These are phyloP conservation scores for Cyclospora cayetanensis DNA, from an alignment of 169 alveolate genomes.

Conservation along the genomic window DNA sequence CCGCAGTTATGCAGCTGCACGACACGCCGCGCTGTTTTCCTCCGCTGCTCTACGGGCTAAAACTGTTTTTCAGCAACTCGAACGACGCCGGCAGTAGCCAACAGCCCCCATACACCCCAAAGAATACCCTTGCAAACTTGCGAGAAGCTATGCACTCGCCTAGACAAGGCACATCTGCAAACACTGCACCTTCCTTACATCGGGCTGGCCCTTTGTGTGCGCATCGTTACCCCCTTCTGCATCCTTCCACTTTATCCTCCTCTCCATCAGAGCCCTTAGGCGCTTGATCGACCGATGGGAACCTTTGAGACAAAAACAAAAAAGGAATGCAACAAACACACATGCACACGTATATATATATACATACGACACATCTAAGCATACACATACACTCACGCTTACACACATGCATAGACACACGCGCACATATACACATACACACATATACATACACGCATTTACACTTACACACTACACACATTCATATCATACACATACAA, in stretches of 20 bases:
- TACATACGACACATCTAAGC: neutral
- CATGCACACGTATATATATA: neutral
- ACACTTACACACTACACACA: too few species aligned
- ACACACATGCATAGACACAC: neutral
- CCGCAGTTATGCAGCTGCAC: too few species aligned
- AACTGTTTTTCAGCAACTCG: too few species aligned
- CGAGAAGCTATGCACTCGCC: too few species aligned
- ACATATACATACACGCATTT: neutral
- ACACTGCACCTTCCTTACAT: too few species aligned
- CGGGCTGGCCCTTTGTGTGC: slow-evolving; percentile 26
- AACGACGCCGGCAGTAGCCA: too few species aligned
- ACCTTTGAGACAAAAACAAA: slow-evolving; percentile 59
- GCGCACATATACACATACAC: slow-evolving; percentile 13
- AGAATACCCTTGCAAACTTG: too few species aligned
- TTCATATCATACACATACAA: too few species aligned
- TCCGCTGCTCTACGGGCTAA: too few species aligned
- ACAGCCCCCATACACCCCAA: too few species aligned
- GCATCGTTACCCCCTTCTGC: slow-evolving; percentile 22
- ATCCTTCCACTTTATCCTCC: slow-evolving; percentile 84
- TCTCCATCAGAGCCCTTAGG: slow-evolving; percentile 79
- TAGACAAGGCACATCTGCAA: too few species aligned
- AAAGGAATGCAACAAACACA: neutral
- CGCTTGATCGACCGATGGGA: slow-evolving; percentile 78
- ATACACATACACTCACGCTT: neutral
- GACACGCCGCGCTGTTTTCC: too few species aligned